phyloP scores from a whole-genome alignment of 2,329 filamentous ascomycete species.

The Pseudogymnoascus sp. region DNA sequence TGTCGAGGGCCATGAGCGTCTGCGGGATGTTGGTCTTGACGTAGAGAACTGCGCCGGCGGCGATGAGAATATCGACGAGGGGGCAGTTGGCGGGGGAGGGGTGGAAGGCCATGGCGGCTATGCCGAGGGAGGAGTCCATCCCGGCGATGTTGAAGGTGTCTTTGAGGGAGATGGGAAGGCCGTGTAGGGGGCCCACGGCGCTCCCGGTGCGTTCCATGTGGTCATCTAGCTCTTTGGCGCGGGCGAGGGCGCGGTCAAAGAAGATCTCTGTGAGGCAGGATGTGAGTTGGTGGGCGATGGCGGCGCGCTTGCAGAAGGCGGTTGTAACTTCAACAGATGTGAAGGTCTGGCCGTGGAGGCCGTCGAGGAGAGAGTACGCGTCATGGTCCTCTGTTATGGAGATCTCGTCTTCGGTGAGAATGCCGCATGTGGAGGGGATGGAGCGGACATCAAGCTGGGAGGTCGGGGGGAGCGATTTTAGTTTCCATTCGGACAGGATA shows the following conservation, averaged over 20 bases:
- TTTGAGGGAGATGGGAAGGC: slow-evolving; percentile 50
- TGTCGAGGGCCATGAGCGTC: slow-evolving; percentile 46
- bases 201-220: slow-evolving; percentile 33
- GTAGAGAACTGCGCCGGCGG: slow-evolving; percentile 58
- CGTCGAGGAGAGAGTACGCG: slow-evolving; percentile 22
- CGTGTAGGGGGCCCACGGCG: slow-evolving; percentile 52
- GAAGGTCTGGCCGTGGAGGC: slow-evolving; percentile 16
- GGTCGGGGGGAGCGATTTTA: slow-evolving; percentile 17
- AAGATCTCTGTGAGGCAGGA: slow-evolving; percentile 42
- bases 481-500: slow-evolving; percentile 24
- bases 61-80: slow-evolving; percentile 49
- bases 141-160: slow-evolving; percentile 51
- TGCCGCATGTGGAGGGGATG: slow-evolving; percentile 19
- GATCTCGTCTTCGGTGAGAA: slow-evolving; percentile 22
- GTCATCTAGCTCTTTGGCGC: slow-evolving; percentile 39
- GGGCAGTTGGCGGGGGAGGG: slow-evolving; percentile 46
- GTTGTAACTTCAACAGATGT: slow-evolving; percentile 32
- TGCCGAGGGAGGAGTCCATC: slow-evolving; percentile 45
- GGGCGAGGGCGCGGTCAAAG: slow-evolving; percentile 38
- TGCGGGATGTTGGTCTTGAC: slow-evolving; percentile 63
- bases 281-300: slow-evolving; percentile 40
- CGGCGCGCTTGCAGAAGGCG: slow-evolving; percentile 44
- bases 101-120: slow-evolving; percentile 45
- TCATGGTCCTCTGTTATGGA: slow-evolving; percentile 25
- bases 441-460: slow-evolving; percentile 20